Evolutionary conservation across 495 filamentous ascomycete species (phyloP), one percentile per base, ranked within the genome.

Genomic region (Hypoxylon trugodes): DNA sequence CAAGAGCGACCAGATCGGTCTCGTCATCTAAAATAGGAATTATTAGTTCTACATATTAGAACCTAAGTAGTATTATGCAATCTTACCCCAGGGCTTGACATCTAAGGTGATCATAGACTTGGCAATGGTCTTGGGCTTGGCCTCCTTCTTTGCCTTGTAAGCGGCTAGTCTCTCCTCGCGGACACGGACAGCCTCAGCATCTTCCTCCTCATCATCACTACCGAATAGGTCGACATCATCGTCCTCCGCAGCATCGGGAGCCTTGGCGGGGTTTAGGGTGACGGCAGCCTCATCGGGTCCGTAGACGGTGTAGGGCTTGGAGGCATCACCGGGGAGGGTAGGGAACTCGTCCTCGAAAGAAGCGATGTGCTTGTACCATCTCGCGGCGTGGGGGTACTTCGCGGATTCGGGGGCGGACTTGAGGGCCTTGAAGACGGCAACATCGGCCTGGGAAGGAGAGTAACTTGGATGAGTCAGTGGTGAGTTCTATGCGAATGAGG

Each of bases 281-380:
- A 89, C 79, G 75, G 89, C 88, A 58, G 80, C 76, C 52, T 82
- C 79, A 70, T 96, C 96, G 40, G 95, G 96, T 62, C 96, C 95
- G 80, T 98, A 98, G 70, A 88, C 83, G 61, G 91, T 94, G 83
- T 89, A 90, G 61, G 86, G 82, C 81, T 90, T 89, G 72, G 90
- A 90, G 67, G 93, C 85, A 77, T 98, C 96, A 79, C 95, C 95
- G 45, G 92, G 84, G 28, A 98, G 90, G 59, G 89, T 89, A 65
- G 89, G 79, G 85, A 98, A 98, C 74, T 97, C 95, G 56, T 89
- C 82, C 82, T 91, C 87, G 81, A 90, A 96, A 61, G 89, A 88
- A 67, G 88, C 86, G 73, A 97, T 96, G 86, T 98, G 93, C 85
- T 96, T 97, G 86, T 97, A 96, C 95, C 95, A 98, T 79, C 95